Percentiles rank a stretch among this genome's conserved stretches.
phyloP scores from a whole-genome alignment of 768 basidiomycete genomes.

The Phlebiopsis gigantea region DNA sequence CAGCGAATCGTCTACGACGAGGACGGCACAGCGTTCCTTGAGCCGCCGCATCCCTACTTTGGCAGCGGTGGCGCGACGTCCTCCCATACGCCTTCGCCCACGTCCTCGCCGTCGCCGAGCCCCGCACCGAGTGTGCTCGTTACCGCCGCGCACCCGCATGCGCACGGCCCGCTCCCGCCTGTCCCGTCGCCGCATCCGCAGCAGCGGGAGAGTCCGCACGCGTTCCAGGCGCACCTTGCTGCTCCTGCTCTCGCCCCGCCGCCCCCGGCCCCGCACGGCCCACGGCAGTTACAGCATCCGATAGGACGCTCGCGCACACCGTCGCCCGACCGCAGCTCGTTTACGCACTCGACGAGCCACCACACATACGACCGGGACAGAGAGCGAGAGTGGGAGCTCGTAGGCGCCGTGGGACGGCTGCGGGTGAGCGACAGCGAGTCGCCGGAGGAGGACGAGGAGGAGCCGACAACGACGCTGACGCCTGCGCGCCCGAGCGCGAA shows the following conservation, averaged over 20 bases:
- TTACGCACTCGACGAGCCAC: constrained; percentile 3
- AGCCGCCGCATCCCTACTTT: constrained; percentile 20
- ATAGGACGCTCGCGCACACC: constrained; percentile 58
- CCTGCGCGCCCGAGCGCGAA: constrained; percentile 64
- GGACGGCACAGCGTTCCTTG: constrained; percentile 26
- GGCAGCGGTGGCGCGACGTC: constrained; percentile 26
- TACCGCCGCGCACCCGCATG: background rate
- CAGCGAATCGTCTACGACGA: constrained; percentile 36
- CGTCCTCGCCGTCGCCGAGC: constrained; percentile 38
- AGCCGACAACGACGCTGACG: constrained; percentile 36
- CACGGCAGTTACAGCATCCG: constrained; percentile 52
- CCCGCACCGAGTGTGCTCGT: constrained; percentile 23
- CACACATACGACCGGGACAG: background rate
- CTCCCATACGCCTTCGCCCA: constrained; percentile 41
- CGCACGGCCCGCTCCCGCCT: background rate
- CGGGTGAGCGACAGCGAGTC: constrained; percentile 23
- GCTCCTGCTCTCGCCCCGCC: constrained; percentile 53
- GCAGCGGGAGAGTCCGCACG: constrained; percentile 25
- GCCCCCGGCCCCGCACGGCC: constrained; percentile 64
- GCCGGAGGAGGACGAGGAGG: constrained; percentile 19
- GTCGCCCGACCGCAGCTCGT: constrained; percentile 48
- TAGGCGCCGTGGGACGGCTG: constrained; percentile 5
- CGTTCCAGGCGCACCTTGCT: constrained; percentile 16
- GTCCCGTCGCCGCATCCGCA: constrained; percentile 20
- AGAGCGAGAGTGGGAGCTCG: background rate